Percentiles rank a stretch among this genome's conserved stretches.
Evolutionary conservation across 208 protist species (phyloP).

Genomic region (Leishmania major): DNA sequence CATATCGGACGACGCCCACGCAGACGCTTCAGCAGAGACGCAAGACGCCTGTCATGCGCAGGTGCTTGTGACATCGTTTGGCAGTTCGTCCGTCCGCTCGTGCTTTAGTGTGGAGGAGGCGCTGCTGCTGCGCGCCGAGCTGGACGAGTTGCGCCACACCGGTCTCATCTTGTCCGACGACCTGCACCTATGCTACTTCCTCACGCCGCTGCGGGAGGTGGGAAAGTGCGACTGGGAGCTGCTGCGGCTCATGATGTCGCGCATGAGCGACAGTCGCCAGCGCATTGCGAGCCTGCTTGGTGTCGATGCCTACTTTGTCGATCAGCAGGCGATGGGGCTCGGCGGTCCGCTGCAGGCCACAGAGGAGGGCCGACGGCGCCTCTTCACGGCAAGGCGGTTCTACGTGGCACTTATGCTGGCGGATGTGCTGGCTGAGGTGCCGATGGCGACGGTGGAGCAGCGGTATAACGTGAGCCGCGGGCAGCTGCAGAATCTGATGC

Average conservation of each 20-base stretch:
- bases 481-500: slow-evolving; percentile 85
- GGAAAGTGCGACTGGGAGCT: slow-evolving; percentile 74
- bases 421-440: slow-evolving; percentile 85
- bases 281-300: slow-evolving; percentile 78
- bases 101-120: slow-evolving; percentile 87
- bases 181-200: slow-evolving; percentile 90
- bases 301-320: slow-evolving; percentile 77
- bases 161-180: slow-evolving; percentile 89
- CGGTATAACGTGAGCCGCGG: slow-evolving; percentile 81
- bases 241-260: slow-evolving; percentile 63
- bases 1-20: no score
- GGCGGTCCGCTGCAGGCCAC: slow-evolving; percentile 28
- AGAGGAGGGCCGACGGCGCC: slow-evolving; percentile 38
- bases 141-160: slow-evolving; percentile 64
- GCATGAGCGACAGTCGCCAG: slow-evolving; percentile 70
- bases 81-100: slow-evolving; percentile 72
- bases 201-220: slow-evolving; percentile 84
- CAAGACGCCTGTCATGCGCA: background rate
- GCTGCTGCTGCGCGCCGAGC: slow-evolving; percentile 62
- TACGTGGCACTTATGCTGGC: slow-evolving; percentile 89
- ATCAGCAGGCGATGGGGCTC: slow-evolving; percentile 73
- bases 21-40: background rate
- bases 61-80: slow-evolving; percentile 68
- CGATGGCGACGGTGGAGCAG: slow-evolving; percentile 64
- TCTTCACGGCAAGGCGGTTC: slow-evolving; percentile 86